A percentile compares a stretch with the other conserved stretches of the same genome.
These are phyloP conservation scores for Pyrenochaeta sp. DNA, from an alignment of 2,329 filamentous ascomycete genomes.

Conservation along the genomic window DNA sequence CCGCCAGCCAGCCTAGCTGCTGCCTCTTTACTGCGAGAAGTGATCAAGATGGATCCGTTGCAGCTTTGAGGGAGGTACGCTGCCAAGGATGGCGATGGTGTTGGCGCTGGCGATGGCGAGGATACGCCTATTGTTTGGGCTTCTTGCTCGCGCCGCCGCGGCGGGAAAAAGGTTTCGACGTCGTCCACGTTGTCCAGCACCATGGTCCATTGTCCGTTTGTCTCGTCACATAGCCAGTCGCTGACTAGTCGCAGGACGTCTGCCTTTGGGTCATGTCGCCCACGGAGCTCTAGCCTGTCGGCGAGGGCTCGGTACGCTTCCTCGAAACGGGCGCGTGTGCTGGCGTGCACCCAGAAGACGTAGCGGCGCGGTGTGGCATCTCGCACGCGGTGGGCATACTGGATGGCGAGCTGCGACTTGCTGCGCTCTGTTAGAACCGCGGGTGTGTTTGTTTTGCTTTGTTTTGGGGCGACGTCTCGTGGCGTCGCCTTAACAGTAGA, in stretches of 20 bases:
- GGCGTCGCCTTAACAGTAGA: too few relatives aligned
- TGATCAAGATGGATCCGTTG: conserved; percentile 18
- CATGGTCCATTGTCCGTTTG: conserved; percentile 22
- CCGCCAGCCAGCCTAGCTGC: conserved; percentile 13
- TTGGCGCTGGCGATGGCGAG: too few relatives aligned
- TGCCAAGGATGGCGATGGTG: conserved; percentile 2
- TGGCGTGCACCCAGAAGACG: conserved; percentile 42
- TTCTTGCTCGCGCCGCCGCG: not conserved
- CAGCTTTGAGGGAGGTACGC: conserved; percentile 16
- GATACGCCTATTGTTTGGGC: not conserved
- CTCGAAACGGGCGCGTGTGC: conserved; percentile 21
- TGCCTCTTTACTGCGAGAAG: conserved; percentile 15
- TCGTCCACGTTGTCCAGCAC: conserved; percentile 27
- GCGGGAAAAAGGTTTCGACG: conserved; percentile 3
- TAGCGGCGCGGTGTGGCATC: conserved; percentile 24
- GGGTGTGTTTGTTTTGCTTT: not conserved
- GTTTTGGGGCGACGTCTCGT: too few relatives aligned
- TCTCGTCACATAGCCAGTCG: conserved; percentile 20
- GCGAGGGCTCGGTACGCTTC: conserved; percentile 21
- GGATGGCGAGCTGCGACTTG: conserved; percentile 29
- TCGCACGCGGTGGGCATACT: conserved; percentile 26
- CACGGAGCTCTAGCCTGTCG: conserved; percentile 13
- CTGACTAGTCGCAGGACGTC: conserved; percentile 19
- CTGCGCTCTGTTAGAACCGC: conserved; percentile 1
- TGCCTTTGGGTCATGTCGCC: conserved; percentile 13